Evolutionary conservation across 495 filamentous ascomycete genomes (phyloP).

Genomic region (Aspergillus baeticus): DNA sequence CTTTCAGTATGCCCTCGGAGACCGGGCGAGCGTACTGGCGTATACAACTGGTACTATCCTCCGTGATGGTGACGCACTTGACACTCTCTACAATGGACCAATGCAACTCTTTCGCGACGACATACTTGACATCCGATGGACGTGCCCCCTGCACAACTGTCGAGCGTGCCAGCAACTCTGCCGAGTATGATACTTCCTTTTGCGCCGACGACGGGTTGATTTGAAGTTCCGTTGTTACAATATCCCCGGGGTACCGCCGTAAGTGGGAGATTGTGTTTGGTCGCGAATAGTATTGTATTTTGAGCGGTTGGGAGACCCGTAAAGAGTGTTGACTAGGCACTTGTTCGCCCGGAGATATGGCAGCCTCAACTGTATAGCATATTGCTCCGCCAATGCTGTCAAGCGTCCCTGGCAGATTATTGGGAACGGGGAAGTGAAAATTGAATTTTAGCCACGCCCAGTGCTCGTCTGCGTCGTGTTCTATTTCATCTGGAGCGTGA

Average conservation of each 20-base stretch:
- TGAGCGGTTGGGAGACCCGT: neutral
- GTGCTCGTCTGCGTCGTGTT: neutral
- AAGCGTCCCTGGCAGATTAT: neutral
- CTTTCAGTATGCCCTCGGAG: neutral
- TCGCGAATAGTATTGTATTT: neutral
- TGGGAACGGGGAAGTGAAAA: neutral
- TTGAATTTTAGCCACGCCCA: neutral
- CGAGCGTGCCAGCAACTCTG: neutral
- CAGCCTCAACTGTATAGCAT: neutral
- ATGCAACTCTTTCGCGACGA: constrained; percentile 8
- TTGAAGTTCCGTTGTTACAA: neutral
- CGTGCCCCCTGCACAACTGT: constrained; percentile 10
- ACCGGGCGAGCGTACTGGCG: neutral
- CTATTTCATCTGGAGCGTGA: neutral
- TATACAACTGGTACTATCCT: neutral
- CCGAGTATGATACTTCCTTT: neutral
- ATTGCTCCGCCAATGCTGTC: neutral
- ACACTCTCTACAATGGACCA: constrained; percentile 13
- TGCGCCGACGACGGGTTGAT: neutral
- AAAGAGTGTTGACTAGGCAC: neutral
- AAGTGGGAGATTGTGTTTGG: neutral
- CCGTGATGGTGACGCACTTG: neutral
- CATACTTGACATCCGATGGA: constrained; percentile 5
- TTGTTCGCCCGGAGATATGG: neutral
- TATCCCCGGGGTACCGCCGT: neutral